These are phyloP conservation scores for Exidia glandulosa DNA, from an alignment of 768 basidiomycete genomes.

Conservation along the genomic window DNA sequence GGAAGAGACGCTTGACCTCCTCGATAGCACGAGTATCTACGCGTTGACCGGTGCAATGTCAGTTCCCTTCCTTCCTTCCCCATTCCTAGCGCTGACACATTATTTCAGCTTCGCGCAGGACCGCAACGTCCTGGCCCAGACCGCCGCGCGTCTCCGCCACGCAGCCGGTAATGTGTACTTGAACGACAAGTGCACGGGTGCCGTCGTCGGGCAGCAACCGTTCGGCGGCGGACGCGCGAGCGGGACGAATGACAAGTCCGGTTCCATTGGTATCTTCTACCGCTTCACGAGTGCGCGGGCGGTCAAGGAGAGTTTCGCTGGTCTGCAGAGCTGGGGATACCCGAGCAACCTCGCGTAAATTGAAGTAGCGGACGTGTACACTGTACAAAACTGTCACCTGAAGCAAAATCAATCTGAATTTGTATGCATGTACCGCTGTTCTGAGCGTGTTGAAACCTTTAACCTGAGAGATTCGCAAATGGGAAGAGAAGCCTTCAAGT, in stretches of 20 bases:
- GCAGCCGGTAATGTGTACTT: slow-evolving; percentile 95
- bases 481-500: too few relatives aligned
- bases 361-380: too few relatives aligned
- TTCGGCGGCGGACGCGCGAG: slow-evolving; percentile 90
- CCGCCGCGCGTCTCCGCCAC: slow-evolving; percentile 76
- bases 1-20: slow-evolving; percentile 75
- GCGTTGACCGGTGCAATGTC: slow-evolving; percentile 93
- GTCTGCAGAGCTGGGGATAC: slow-evolving; percentile 68
- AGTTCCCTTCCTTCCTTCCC: slow-evolving; percentile 20
- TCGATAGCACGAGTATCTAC: slow-evolving; percentile 79
- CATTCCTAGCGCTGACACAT: neutral
- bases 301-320: slow-evolving; percentile 96
- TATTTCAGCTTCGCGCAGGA: slow-evolving; percentile 64
- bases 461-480: too few relatives aligned
- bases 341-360: slow-evolving; percentile 72
- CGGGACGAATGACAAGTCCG: slow-evolving; percentile 98
- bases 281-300: slow-evolving; percentile 81
- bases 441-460: too few relatives aligned
- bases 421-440: too few relatives aligned
- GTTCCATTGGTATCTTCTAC: slow-evolving; percentile 64
- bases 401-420: too few relatives aligned
- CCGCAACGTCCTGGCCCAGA: slow-evolving; percentile 66
- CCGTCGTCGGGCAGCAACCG: slow-evolving; percentile 96
- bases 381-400: too few relatives aligned
- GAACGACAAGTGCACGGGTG: slow-evolving; percentile 96